Evolutionary conservation across 2,329 filamentous ascomycete genomes (phyloP), one percentile per base, ranked within the genome.

Genomic region (Colletotrichum spinosum): DNA sequence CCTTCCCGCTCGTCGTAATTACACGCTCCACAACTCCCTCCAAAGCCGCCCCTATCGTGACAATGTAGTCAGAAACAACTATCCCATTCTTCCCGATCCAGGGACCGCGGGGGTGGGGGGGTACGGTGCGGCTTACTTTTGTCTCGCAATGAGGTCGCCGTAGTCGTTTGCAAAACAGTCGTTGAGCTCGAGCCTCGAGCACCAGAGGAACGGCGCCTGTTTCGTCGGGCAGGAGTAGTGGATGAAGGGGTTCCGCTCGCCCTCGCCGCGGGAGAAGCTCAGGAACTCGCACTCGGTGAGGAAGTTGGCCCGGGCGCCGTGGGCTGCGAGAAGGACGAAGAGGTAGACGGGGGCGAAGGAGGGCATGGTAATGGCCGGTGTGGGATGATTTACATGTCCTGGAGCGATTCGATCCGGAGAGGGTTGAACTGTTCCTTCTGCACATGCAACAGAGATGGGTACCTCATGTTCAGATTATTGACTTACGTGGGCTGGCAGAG

Each of bases 121-220:
- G n/a, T 13, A 12, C 17, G 6, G 38, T 12, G 4, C 0, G 11
- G 15, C 44, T 8, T 33, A 55, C 39, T 34, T 55, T 10, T 55
- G 38, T 35, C 39, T 38, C 8, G 17, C 52, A 13, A 25, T 15
- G 13, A 55, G 52, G 17, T n/a, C 34, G 9, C 52, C 52, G 7
- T 9, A 10, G 25, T 45, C 41, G 6, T 55, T 55, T 12, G 44
- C 52, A n/a, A 55, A 15, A 39, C 52, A 55, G 52, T 55, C 52
- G 25, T 44, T 55, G 8, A 55, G 39, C 39, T 42, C 44, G 38
- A 55, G 44, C 39, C 44, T 55, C 25, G 52, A 55, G 52, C 52
- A 55, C 52, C 25, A 44, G 15, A 55, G 15, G n/a, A 44, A 55
- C 17, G 52, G 52, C 12, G 52, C 17, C 3, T 44, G 10, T 4